Conservation (phyloP, 2,329 filamentous ascomycete genomes). For the Alternaria longipes region DNA sequence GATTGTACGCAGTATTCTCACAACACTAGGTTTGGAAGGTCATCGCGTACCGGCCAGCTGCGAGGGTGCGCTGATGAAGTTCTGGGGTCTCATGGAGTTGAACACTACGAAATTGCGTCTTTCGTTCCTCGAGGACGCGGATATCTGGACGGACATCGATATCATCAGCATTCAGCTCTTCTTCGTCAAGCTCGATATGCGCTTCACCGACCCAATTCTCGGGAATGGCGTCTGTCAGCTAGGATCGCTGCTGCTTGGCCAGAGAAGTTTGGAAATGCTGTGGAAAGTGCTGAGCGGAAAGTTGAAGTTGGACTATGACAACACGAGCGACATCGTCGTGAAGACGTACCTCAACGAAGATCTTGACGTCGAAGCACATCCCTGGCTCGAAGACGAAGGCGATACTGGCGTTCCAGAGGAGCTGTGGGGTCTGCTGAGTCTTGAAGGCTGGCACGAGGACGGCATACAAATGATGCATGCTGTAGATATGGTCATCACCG, state of each 20-base stretch:
- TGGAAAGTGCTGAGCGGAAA: conserved; percentile 60
- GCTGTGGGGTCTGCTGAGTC: conserved; percentile 47
- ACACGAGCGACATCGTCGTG: conserved; percentile 22
- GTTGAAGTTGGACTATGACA: conserved; percentile 54
- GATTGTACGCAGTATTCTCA: conserved; percentile 65
- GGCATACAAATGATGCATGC: conserved; percentile 64
- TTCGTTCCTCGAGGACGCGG: conserved; percentile 61
- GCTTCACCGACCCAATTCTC: conserved; percentile 70
- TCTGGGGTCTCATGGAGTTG: conserved; percentile 79
- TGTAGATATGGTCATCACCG: conserved; percentile 55
- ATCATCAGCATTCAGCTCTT: conserved; percentile 71
- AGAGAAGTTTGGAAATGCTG: conserved; percentile 56
- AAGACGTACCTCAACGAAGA: conserved; percentile 32
- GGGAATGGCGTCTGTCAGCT: conserved; percentile 57
- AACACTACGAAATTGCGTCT: conserved; percentile 65
- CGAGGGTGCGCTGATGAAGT: conserved; percentile 63
- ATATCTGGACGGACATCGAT: conserved; percentile 67
- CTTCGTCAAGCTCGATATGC: conserved; percentile 76
- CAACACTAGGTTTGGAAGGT: conserved; percentile 69
- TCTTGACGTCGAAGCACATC: conserved; percentile 27
- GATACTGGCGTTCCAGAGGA: conserved; percentile 35
- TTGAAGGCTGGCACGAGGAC: conserved; percentile 60
- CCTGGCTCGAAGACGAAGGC: conserved; percentile 36
- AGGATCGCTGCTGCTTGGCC: conserved; percentile 62
- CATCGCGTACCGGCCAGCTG: conserved; percentile 58